Conservation (phyloP, 345 rosid genomes). For the Dipteronia dyeriana region DNA sequence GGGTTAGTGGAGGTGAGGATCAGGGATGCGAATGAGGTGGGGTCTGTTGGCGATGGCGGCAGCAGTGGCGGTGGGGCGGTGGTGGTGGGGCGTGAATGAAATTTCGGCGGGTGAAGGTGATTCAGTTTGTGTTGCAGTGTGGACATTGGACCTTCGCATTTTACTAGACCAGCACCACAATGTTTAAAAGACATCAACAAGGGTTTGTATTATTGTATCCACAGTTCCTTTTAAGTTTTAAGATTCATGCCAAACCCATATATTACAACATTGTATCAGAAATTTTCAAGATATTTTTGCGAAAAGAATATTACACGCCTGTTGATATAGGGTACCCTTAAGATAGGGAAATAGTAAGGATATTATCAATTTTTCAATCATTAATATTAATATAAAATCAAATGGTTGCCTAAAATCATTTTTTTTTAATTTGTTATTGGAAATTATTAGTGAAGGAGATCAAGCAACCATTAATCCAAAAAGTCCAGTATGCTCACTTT, state of each 20-base stretch:
- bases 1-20: conserved; percentile 43
- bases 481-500: not conserved
- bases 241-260: too few relatives aligned
- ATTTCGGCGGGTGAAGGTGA: not conserved
- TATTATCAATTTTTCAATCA: too few relatives aligned
- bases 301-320: too few relatives aligned
- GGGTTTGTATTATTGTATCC: not conserved
- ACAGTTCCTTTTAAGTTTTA: not conserved
- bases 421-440: too few relatives aligned
- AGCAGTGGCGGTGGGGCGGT: conserved; percentile 20
- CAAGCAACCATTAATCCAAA: too few relatives aligned
- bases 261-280: too few relatives aligned
- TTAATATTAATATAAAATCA: too few relatives aligned
- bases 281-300: too few relatives aligned
- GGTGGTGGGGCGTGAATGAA: conserved; percentile 28
- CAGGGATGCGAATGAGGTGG: conserved; percentile 35
- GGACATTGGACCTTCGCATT: conserved; percentile 8
- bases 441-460: too few relatives aligned
- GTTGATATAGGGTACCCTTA: too few relatives aligned
- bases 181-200: not conserved
- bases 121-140: not conserved
- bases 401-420: not conserved
- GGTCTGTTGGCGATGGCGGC: conserved; percentile 18
- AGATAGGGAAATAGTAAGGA: too few relatives aligned
- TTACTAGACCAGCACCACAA: not conserved